Base-by-base conservation (phyloP, 2,329 filamentous ascomycete genomes). In the Chrysoporthe austroafricana region DNA sequence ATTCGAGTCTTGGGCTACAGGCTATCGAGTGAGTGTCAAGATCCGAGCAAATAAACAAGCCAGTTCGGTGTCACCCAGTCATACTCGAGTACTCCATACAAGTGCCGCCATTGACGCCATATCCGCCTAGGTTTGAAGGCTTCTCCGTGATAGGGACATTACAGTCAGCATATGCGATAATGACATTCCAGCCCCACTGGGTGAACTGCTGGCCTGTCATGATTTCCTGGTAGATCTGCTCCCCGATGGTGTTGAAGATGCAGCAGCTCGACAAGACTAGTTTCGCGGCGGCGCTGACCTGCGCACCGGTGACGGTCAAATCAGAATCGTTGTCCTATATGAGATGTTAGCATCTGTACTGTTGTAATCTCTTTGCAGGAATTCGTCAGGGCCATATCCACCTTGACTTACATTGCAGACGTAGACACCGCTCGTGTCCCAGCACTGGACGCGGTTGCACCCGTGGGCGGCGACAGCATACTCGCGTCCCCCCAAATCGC, bases 151-250 rank as follows among this genome's bases (percentile, higher is more conserved):
- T 14, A 21, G 44, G 59, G 21, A 57, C 64, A 0, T 44, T 66
- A 46, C 67, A 69, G 42, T 69, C 56, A 32, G 59, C 67, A 58
- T 69, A 69, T 1, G 18, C 63, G 14, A 60, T 42, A 21, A 54
- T 43, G 32, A 56, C 36, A 34, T 66, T 69, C 67, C 67, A 69
- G 8, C 60, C 54, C 67, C 63, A 69, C 18, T 62, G 67, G 14
- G 67, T 69, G 46, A 66, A 69, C n/a, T 69, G 67, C 43, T 69
- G 67, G 44, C 67, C 67, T 34, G 42, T 21, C 16, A 63, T 48
- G 18, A 56, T 32, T 26, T 36, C 13, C 44, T 62, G 60, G 44
- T 52, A 8, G n/a, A 62, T 50, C 34, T 21, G 9, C 14, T n/a
- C 2, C 4, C 32, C 46, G 9, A 34, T 62, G 8, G 44, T 18